phyloP scores from a whole-genome alignment of 2,329 filamentous ascomycete genomes.

The Tolypocladium capitatum region DNA sequence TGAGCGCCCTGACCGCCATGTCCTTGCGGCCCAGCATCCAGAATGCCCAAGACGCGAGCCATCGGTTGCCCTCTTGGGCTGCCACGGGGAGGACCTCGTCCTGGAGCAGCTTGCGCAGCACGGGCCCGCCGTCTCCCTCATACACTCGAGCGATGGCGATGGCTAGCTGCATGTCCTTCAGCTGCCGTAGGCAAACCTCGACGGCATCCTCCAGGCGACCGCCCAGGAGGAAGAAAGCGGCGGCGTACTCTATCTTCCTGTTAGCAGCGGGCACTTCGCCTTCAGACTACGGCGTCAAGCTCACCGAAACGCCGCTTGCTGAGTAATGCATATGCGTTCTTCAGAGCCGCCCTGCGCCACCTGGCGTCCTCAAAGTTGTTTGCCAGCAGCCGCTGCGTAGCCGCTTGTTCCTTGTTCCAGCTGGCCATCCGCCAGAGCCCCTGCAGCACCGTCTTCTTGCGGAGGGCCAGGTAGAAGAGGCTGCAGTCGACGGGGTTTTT shows the following conservation, averaged over 20 bases:
- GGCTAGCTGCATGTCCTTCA: slow-evolving; percentile 80
- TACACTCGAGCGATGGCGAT: slow-evolving; percentile 81
- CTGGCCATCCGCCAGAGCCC: slow-evolving; percentile 90
- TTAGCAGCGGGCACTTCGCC: background rate
- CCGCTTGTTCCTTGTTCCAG: slow-evolving; percentile 74
- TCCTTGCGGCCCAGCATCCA: slow-evolving; percentile 77
- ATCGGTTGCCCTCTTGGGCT: slow-evolving; percentile 71
- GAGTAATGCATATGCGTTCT: slow-evolving; percentile 92
- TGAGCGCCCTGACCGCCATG: slow-evolving; percentile 70
- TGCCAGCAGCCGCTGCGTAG: slow-evolving; percentile 67
- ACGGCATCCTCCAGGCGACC: slow-evolving; percentile 76
- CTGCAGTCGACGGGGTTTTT: slow-evolving; percentile 88
- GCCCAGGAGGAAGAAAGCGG: slow-evolving; percentile 87
- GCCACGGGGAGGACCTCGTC: slow-evolving; percentile 70
- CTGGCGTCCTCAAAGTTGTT: slow-evolving; percentile 82
- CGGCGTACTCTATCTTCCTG: slow-evolving; percentile 60
- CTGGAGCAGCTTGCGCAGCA: slow-evolving; percentile 60
- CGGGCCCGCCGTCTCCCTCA: slow-evolving; percentile 67
- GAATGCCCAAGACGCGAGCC: slow-evolving; percentile 92
- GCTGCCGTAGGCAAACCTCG: slow-evolving; percentile 72
- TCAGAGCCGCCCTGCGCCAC: slow-evolving; percentile 81
- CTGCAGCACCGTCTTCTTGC: slow-evolving; percentile 80
- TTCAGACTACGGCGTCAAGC: background rate
- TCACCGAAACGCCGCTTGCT: slow-evolving; percentile 76
- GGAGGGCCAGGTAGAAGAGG: slow-evolving; percentile 79